Percentiles rank a stretch among this genome's conserved stretches.
phyloP scores from a whole-genome alignment of 495 filamentous ascomycete genomes.

The Glutinoglossum americanum region DNA sequence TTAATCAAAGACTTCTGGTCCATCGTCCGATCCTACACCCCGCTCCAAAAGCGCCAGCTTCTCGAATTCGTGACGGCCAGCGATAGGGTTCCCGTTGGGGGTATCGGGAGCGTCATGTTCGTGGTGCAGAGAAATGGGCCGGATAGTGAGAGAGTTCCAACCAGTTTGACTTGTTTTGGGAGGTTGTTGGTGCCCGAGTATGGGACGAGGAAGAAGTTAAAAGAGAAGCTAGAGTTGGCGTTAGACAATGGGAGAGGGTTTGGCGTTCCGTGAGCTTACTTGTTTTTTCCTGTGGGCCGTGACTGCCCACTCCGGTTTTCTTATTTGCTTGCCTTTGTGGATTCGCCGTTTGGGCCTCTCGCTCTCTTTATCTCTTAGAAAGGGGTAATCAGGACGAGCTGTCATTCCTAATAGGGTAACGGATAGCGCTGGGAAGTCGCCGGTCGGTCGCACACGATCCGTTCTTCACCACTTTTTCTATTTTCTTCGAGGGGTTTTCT shows the following conservation, averaged over 20 bases:
- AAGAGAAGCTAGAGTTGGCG: conserved; percentile 55
- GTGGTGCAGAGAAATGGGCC: conserved; percentile 54
- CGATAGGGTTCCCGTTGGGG: conserved; percentile 73
- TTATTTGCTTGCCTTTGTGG: no score
- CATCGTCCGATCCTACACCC: conserved; percentile 42
- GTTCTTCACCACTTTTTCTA: no score
- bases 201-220: conserved; percentile 38
- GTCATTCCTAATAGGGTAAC: no score
- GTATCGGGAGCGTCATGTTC: conserved; percentile 59
- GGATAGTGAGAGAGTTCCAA: conserved; percentile 36
- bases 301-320: no score
- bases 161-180: conserved; percentile 76
- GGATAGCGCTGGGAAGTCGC: no score
- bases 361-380: no score
- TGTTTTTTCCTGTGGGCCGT: no score
- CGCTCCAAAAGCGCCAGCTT: conserved; percentile 43
- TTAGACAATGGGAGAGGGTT: conserved; percentile 88
- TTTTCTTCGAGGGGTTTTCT: no score
- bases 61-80: conserved; percentile 91
- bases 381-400: no score
- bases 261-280: conserved; percentile 33
- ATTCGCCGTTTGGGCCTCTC: no score
- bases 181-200: conserved; percentile 74
- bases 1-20: conserved; percentile 67
- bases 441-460: no score